phyloP scores from a whole-genome alignment of 2,329 filamentous ascomycete species.

The Bipolaris victoriae region DNA sequence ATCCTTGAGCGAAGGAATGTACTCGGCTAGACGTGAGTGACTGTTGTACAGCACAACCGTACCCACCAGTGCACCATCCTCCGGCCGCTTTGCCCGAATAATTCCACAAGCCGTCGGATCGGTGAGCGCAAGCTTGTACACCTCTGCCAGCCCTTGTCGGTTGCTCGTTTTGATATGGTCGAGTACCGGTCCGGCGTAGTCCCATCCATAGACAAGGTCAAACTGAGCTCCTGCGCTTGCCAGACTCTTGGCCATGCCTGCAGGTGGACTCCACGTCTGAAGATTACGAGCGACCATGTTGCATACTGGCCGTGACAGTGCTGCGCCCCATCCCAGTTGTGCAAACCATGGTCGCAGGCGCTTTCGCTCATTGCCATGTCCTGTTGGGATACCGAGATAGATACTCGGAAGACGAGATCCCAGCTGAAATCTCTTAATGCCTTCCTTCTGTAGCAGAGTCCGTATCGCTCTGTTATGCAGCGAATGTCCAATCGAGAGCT shows the following conservation, averaged over 20 bases:
- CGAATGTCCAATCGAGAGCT: slow-evolving; percentile 87
- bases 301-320: slow-evolving; percentile 66
- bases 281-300: slow-evolving; percentile 78
- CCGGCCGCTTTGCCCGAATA: slow-evolving; percentile 76
- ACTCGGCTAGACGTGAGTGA: slow-evolving; percentile 70
- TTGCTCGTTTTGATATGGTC: slow-evolving; percentile 76
- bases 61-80: slow-evolving; percentile 72
- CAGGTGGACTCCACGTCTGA: slow-evolving; percentile 74
- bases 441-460: slow-evolving; percentile 71
- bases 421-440: slow-evolving; percentile 79
- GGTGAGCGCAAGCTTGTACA: slow-evolving; percentile 77
- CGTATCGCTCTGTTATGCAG: slow-evolving; percentile 85
- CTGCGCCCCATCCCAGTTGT: slow-evolving; percentile 85
- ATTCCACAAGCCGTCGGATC: slow-evolving; percentile 78
- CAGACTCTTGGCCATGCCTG: slow-evolving; percentile 76
- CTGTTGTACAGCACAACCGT: slow-evolving; percentile 80
- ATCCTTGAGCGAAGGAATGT: slow-evolving; percentile 71
- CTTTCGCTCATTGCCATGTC: slow-evolving; percentile 65
- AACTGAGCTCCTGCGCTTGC: slow-evolving; percentile 77
- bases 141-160: slow-evolving; percentile 77
- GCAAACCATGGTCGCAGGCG: slow-evolving; percentile 79
- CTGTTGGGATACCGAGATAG: slow-evolving; percentile 82
- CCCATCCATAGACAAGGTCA: slow-evolving; percentile 80
- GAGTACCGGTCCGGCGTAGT: slow-evolving; percentile 75
- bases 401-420: slow-evolving; percentile 83